These are phyloP conservation scores for Candida dajiaensis DNA, from an alignment of 805 yeast species.

Conservation along the genomic window DNA sequence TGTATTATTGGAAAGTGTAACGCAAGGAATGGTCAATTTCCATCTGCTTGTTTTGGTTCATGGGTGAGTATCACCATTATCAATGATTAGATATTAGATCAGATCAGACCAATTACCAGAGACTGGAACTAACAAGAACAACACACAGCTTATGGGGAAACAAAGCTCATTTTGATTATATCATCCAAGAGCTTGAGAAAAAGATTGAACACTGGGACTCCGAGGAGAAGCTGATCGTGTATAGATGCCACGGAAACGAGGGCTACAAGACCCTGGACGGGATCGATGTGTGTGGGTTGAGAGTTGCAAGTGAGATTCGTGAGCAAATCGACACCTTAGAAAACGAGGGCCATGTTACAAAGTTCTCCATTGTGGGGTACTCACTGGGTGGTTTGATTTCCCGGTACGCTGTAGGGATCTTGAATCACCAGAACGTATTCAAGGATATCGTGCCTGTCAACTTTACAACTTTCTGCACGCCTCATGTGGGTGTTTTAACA, in stretches of 20 bases:
- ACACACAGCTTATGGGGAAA: constrained; percentile 78
- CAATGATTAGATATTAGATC: background rate
- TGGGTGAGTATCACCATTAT: constrained; percentile 5
- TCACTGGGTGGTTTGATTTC: constrained; percentile 81
- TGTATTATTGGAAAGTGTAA: background rate
- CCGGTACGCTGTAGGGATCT: constrained; percentile 70
- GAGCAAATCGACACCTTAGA: constrained; percentile 26
- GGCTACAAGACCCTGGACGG: constrained; percentile 85
- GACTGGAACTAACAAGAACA: constrained; percentile 1
- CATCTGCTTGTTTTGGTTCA: constrained; percentile 11
- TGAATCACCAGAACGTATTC: constrained; percentile 49
- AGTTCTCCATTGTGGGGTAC: constrained; percentile 74
- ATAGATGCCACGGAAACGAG: constrained; percentile 20
- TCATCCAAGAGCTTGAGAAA: constrained; percentile 40
- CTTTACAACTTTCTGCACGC: constrained; percentile 59
- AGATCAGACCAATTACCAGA: background rate
- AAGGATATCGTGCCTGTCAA: constrained; percentile 49
- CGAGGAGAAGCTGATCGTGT: constrained; percentile 16
- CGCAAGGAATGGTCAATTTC: constrained; percentile 1
- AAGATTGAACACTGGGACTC: constrained; percentile 22
- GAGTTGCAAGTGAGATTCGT: constrained; percentile 65
- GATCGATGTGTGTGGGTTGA: constrained; percentile 73
- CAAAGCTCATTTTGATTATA: constrained; percentile 57
- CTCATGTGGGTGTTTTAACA: constrained; percentile 64
- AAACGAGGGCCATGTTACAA: constrained; percentile 39